Evolutionary conservation across 164 flowering plant species (phyloP), one percentile per base, ranked within the genome.

Genomic region (Vitis labrusca): DNA sequence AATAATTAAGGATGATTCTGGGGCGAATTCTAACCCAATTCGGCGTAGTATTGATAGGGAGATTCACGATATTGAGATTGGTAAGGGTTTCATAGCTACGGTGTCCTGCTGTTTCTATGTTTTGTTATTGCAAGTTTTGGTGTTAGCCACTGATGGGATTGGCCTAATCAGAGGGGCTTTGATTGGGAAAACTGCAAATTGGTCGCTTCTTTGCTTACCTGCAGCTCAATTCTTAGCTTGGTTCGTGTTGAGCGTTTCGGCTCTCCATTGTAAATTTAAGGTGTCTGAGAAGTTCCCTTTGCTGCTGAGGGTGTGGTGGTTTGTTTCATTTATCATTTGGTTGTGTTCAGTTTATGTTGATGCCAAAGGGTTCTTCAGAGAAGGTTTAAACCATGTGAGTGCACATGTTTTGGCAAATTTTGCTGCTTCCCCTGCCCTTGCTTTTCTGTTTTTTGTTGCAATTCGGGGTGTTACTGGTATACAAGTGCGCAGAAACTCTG

Each of bases 261-360:
- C 85, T 70, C 82, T 93, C 63, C 89, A 89, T 73, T 91, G 92
- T 71, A 91, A 92, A 76, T 86, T 83, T 75, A 91, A 85, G 82
- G 78, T 50, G 51, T 76, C 74, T 56, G 91, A 86, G 81, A 90
- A 82, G 70, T 90, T 87, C 76, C 95, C 97, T 32, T 65, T 85
- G 63, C 73, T 91, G 82, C 59, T 87, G 73, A 86, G 99, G 71
- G 66, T 84, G 27, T 96, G 99, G 99, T 96, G 99, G 99, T 55
- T 80, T 54, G 73, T 77, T n/a, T 90, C 94, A 3, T 93, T 91
- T 68, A 11, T 84, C 44, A 75, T 92, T 71, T 89, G 91, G 72
- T 51, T 89, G 79, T 83, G 86, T 75, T 80, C 85, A 72, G 64
- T 91, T 68, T 93, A 88, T 72, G 78, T 79, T 68, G 97, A 93